These are phyloP conservation scores for Phialophora expanda DNA, from an alignment of 2,329 filamentous ascomycete genomes.

Conservation along the genomic window DNA sequence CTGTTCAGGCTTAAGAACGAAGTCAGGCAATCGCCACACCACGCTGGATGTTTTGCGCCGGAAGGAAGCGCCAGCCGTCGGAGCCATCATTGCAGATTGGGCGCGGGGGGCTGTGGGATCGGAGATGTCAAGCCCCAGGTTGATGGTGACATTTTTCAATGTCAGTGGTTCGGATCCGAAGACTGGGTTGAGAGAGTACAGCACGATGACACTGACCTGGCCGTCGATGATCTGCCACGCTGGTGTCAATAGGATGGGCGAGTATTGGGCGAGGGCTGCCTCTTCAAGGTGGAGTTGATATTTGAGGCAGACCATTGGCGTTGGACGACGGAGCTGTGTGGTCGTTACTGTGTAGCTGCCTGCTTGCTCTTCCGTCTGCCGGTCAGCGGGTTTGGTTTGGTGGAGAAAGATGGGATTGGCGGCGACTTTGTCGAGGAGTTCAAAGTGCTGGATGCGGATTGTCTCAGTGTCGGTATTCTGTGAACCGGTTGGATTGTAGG, in stretches of 20 bases:
- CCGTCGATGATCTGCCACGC: conserved; percentile 83
- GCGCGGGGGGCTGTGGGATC: conserved; percentile 51
- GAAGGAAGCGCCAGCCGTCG: conserved; percentile 52
- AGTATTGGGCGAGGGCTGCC: conserved; percentile 61
- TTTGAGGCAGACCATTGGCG: conserved; percentile 78
- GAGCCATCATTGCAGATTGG: conserved; percentile 53
- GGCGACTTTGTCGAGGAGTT: conserved; percentile 85
- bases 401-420: conserved; percentile 91
- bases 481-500: conserved; percentile 67
- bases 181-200: conserved; percentile 80
- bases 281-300: conserved; percentile 82
- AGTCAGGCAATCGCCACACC: conserved; percentile 53
- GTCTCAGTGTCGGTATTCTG: conserved; percentile 59
- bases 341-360: conserved; percentile 83
- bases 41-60: conserved; percentile 54
- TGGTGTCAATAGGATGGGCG: conserved; percentile 74
- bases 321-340: conserved; percentile 69
- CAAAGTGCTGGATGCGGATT: conserved; percentile 86
- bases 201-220: conserved; percentile 83
- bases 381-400: conserved; percentile 23
- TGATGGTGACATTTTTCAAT: conserved; percentile 79
- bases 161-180: conserved; percentile 58
- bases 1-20: conserved; percentile 60
- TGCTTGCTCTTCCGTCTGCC: conserved; percentile 56
- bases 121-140: conserved; percentile 52